These are phyloP conservation scores for Brasilioporus rufonigricans DNA, from an alignment of 768 basidiomycete species.

Conservation along the genomic window DNA sequence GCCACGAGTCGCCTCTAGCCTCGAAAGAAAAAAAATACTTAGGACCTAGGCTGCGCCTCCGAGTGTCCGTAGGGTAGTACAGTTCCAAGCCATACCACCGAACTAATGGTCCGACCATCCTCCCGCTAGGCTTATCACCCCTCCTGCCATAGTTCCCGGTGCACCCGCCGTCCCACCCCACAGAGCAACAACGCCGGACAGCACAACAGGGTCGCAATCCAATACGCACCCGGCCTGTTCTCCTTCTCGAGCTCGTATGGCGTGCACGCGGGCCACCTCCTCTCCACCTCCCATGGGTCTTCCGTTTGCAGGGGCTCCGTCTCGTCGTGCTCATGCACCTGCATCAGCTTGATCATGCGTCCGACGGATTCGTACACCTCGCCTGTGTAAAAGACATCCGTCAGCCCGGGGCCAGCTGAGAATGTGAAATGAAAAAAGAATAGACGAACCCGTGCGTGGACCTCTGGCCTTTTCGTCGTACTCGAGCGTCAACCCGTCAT, in stretches of 20 bases:
- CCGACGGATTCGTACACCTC: conserved; percentile 25
- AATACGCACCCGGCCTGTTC: not conserved
- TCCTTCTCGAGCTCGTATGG: conserved; percentile 15
- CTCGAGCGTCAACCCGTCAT: conserved; percentile 14
- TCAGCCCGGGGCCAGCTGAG: too few relatives aligned
- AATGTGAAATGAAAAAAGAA: too few relatives aligned
- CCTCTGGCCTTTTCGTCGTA: conserved; percentile 13
- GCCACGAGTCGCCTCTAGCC: too few relatives aligned
- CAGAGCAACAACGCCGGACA: conserved; percentile 13
- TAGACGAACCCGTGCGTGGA: conserved; percentile 4
- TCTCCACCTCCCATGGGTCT: not conserved
- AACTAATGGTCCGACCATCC: too few relatives aligned
- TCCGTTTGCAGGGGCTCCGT: not conserved
- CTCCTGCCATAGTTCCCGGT: conserved; percentile 15
- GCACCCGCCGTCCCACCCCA: conserved; percentile 8
- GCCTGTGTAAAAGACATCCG: too few relatives aligned
- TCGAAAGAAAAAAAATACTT: too few relatives aligned
- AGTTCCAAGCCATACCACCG: too few relatives aligned
- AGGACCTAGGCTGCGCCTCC: too few relatives aligned
- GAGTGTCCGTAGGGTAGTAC: too few relatives aligned
- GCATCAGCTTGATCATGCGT: conserved; percentile 22
- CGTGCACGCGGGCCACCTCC: conserved; percentile 8
- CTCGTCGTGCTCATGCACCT: conserved; percentile 6
- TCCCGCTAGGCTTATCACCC: too few relatives aligned
- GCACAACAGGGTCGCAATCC: conserved; percentile 13